These are phyloP conservation scores for Arabidopsis thaliana DNA, from an alignment of 345 rosid genomes.

Conservation along the genomic window DNA sequence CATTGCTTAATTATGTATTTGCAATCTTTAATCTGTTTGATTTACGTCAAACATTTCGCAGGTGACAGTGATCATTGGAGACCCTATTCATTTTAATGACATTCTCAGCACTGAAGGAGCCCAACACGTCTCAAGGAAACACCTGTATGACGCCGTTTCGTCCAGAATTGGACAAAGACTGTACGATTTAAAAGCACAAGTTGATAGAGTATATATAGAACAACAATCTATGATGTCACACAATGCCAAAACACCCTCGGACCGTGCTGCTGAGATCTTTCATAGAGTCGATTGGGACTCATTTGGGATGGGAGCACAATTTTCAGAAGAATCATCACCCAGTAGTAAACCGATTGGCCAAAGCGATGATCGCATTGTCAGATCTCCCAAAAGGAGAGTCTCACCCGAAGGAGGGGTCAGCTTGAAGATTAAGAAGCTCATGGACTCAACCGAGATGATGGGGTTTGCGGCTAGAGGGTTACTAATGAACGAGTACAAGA, in stretches of 20 bases:
- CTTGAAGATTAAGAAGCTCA: slow-evolving; percentile 54
- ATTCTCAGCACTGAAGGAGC: slow-evolving; percentile 55
- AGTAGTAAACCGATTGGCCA: neutral
- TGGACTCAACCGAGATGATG: slow-evolving; percentile 67
- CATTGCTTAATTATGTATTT: neutral
- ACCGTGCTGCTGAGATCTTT: slow-evolving; percentile 52
- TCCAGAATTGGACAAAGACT: slow-evolving; percentile 74
- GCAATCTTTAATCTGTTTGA: neutral
- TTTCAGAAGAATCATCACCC: slow-evolving; percentile 30
- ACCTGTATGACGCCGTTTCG: slow-evolving; percentile 83
- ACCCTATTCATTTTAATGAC: slow-evolving; percentile 82
- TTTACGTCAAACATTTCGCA: slow-evolving; percentile 31
- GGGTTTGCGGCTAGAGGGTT: slow-evolving; percentile 83
- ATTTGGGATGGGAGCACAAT: slow-evolving; percentile 52
- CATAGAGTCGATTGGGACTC: slow-evolving; percentile 66
- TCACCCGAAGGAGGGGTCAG: slow-evolving; percentile 48
- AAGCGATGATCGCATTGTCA: slow-evolving; percentile 7
- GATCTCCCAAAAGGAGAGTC: slow-evolving; percentile 44
- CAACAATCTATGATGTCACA: slow-evolving; percentile 45
- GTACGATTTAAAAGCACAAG: slow-evolving; percentile 61
- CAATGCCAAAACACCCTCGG: slow-evolving; percentile 33
- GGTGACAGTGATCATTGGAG: slow-evolving; percentile 92
- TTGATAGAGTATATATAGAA: slow-evolving; percentile 66
- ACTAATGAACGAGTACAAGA: slow-evolving; percentile 46
- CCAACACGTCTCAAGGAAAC: slow-evolving; percentile 59